These are phyloP conservation scores for Suillus occidentalis DNA, from an alignment of 768 basidiomycete genomes.

Conservation along the genomic window DNA sequence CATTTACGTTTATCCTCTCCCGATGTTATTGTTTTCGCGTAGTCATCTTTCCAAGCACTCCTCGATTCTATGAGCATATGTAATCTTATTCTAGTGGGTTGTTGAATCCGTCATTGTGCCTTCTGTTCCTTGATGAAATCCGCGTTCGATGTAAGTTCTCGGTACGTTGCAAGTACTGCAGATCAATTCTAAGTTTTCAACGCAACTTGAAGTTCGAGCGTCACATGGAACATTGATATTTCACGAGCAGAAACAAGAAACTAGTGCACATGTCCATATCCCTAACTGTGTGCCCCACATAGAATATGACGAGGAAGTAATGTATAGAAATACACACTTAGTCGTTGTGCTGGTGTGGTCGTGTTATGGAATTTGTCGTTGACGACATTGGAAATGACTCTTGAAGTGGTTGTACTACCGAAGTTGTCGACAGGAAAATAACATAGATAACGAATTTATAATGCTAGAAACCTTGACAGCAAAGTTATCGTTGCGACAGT, in stretches of 20 bases:
- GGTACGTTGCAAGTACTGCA: not conserved
- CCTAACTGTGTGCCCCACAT: not conserved
- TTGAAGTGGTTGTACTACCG: too few relatives aligned
- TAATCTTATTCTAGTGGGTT: conserved; percentile 24
- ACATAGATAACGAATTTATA: too few relatives aligned
- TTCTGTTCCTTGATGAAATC: not conserved
- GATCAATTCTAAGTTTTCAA: not conserved
- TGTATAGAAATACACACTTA: too few relatives aligned
- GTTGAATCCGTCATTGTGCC: conserved; percentile 5
- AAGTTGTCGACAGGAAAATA: too few relatives aligned
- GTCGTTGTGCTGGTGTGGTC: too few relatives aligned
- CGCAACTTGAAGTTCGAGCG: not conserved
- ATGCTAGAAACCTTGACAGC: too few relatives aligned
- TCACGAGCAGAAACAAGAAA: not conserved
- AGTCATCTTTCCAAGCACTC: conserved; percentile 6
- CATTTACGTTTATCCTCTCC: conserved; percentile 12
- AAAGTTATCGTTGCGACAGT: not conserved
- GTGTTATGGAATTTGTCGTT: too few relatives aligned
- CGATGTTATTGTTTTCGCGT: conserved; percentile 2
- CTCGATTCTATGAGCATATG: conserved; percentile 10
- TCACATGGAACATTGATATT: not conserved
- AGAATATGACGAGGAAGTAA: too few relatives aligned
- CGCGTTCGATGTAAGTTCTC: not conserved
- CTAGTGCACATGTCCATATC: not conserved
- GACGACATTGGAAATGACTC: too few relatives aligned